phyloP scores from a whole-genome alignment of 768 basidiomycete genomes.

The Arthromyces matolae region DNA sequence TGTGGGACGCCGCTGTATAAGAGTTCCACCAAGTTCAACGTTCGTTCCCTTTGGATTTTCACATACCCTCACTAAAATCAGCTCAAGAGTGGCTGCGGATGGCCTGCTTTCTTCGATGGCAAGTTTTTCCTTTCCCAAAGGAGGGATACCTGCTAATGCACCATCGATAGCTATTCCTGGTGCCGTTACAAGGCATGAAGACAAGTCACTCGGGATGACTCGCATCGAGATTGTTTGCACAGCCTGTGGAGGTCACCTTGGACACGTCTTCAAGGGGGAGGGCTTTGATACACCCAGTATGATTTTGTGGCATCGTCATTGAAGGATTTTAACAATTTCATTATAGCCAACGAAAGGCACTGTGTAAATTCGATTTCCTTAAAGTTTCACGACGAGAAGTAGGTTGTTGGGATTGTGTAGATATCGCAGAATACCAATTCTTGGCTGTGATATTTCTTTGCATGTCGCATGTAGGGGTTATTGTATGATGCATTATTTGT shows the following conservation, averaged over 20 bases:
- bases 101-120: conserved; percentile 98
- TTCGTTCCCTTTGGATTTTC: conserved; percentile 19
- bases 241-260: conserved; percentile 90
- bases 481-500: conserved; percentile 7
- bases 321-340: not conserved
- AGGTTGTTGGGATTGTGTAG: not conserved
- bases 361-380: conserved; percentile 90
- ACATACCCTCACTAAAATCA: not conserved
- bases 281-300: conserved; percentile 74
- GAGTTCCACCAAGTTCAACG: conserved; percentile 84
- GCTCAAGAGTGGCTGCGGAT: conserved; percentile 81
- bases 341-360: conserved; percentile 74
- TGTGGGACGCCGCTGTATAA: conserved; percentile 85
- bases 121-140: conserved; percentile 10
- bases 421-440: not conserved
- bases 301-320: conserved; percentile 23
- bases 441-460: conserved; percentile 6
- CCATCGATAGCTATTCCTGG: conserved; percentile 74
- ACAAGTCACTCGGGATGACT: conserved; percentile 58
- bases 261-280: conserved; percentile 95
- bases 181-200: conserved; percentile 77
- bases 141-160: conserved; percentile 3
- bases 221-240: conserved; percentile 88
- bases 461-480: conserved; percentile 8
- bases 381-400: conserved; percentile 44